Base-by-base conservation (phyloP, 768 basidiomycete genomes). In the Leccinum subgranulosum region DNA sequence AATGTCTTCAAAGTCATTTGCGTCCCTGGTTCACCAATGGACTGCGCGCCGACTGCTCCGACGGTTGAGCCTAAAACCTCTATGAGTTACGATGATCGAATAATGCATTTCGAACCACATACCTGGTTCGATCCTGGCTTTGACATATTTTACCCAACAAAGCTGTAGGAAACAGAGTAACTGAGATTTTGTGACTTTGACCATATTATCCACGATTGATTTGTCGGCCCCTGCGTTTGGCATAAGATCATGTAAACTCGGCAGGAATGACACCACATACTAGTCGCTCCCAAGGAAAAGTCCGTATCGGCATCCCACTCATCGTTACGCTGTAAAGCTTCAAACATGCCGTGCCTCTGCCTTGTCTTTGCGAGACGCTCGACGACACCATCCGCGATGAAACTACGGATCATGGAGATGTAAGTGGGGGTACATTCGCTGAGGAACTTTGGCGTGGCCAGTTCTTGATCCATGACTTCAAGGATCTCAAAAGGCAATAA, bases 1-100 rank as follows among this genome's bases (percentile, higher is more conserved):
- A 99, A 99, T 55, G 97, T 98, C 76, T 98, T 98, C 62, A 98
- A 74, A 2, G 96, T 98, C 97, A 99, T 99, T 70, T 99, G 97
- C 0, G 97, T 99, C 43, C 96, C 97, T 1, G 97, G 97, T 74
- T 99, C 97, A 67, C 97, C 97, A 62, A 99, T 98, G 1, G 97
- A 98, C 69, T 99, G 97, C 6, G 97, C 97, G 4, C 96, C 97
- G 43, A 99, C 94, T 29, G 97, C 97, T 28, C 97, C 97, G 19
- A 99, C 97, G 19, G 97, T 98, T 0, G 96, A 98, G 10, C 95
- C 94, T 92, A 51, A 29, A 47, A 3, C 15, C 3, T 33, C 1
- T 4, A 12, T 55, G 34, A 55, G 33, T 3, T 4, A 4, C 14
- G 2, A 10, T n/a, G 25, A 33, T 41, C 10, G 2, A 27, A 7